Percentiles rank a stretch among this genome's conserved stretches.
Evolutionary conservation across 2,329 filamentous ascomycete species (phyloP).

Genomic region (Fusarium sp.): DNA sequence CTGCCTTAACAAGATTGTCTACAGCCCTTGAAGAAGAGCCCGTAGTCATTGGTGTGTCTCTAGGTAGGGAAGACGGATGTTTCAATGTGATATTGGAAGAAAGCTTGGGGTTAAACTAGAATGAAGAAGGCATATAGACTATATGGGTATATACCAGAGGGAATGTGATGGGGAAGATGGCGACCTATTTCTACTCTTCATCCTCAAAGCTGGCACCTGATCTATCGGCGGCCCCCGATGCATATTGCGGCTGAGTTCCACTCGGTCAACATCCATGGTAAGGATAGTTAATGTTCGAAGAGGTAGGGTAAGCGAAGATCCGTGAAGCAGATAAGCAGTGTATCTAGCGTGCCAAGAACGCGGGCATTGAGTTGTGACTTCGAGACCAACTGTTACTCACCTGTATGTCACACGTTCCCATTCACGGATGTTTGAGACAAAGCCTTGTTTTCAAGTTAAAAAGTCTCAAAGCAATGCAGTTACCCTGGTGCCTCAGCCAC

Average conservation of each 20-base stretch:
- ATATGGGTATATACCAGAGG: not conserved
- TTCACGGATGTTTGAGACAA: conserved; percentile 2
- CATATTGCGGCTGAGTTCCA: conserved; percentile 39
- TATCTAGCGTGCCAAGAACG: conserved; percentile 34
- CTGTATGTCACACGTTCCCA: conserved; percentile 10
- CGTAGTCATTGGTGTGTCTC: conserved; percentile 32
- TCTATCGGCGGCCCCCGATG: conserved; percentile 40
- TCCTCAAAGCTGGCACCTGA: conserved; percentile 9
- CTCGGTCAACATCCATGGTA: conserved; percentile 40
- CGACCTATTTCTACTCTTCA: conserved; percentile 36
- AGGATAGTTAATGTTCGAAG: not conserved
- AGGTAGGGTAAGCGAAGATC: conserved; percentile 25
- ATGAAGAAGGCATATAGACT: not conserved
- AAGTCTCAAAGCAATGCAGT: not conserved
- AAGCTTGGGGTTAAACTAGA: conserved; percentile 11
- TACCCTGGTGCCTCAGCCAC: not conserved
- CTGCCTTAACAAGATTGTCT: conserved; percentile 50
- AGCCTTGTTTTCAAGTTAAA: not conserved
- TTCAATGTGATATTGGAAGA: conserved; percentile 17
- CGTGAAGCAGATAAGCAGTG: conserved; percentile 28
- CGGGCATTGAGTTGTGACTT: conserved; percentile 15
- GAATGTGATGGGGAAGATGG: conserved; percentile 1
- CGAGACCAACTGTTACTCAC: conserved; percentile 1
- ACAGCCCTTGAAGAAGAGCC: conserved; percentile 39
- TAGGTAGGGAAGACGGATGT: conserved; percentile 6